Percentiles rank a stretch among this genome's conserved stretches.
Evolutionary conservation across 2,329 filamentous ascomycete genomes (phyloP).

Genomic region (Epichloe bromicola): DNA sequence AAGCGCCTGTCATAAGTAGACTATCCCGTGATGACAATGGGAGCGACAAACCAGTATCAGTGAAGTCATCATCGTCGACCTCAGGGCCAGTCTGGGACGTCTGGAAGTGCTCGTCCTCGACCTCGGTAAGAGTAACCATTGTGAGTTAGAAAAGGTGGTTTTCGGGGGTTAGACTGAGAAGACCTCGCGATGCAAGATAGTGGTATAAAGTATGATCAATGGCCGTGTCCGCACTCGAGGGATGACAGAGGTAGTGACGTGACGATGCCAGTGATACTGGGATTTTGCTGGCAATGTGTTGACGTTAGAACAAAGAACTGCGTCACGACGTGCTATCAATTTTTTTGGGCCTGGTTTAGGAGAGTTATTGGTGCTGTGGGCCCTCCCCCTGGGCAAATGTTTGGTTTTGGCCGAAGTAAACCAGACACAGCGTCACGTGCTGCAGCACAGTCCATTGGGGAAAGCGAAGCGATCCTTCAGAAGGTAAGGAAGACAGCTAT

Average conservation of each 20-base stretch:
- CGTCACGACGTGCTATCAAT: constrained; percentile 2
- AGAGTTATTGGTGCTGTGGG: not conserved
- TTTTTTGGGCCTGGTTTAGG: not conserved
- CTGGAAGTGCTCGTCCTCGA: constrained; percentile 91
- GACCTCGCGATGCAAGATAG: not conserved
- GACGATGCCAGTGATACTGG: not conserved
- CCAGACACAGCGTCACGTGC: not conserved
- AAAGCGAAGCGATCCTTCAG: too few relatives aligned
- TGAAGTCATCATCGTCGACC: constrained; percentile 85
- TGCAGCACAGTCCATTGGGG: too few relatives aligned
- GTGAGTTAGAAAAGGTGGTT: constrained; percentile 19
- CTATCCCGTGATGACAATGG: not conserved
- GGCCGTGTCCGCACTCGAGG: not conserved
- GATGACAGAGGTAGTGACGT: not conserved
- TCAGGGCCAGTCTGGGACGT: constrained; percentile 54
- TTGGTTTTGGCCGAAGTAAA: constrained; percentile 1
- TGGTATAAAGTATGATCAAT: not conserved
- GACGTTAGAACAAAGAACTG: not conserved
- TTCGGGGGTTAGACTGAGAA: not conserved
- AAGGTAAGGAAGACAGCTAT: too few relatives aligned
- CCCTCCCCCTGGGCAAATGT: not conserved
- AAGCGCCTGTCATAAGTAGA: not conserved
- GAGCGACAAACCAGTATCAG: constrained; percentile 63
- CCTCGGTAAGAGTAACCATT: constrained; percentile 96
- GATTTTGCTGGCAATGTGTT: not conserved